Conservation (phyloP, 2,329 filamentous ascomycete species). For the Sporothrix pseudoabietina region DNA sequence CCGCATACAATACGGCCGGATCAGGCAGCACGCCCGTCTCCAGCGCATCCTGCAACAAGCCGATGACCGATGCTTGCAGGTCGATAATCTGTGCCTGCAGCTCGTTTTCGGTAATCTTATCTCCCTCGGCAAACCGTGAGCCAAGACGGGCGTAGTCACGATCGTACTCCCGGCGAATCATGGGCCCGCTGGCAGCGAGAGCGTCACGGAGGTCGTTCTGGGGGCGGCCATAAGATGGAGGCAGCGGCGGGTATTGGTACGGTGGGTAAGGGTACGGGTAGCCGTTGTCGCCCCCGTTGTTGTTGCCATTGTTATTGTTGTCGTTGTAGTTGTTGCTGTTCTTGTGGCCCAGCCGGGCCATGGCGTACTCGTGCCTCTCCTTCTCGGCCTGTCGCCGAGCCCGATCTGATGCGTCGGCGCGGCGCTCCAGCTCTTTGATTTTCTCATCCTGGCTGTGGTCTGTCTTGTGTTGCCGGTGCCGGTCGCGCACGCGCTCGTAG, state of each 20-base stretch:
- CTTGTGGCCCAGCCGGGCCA: slow-evolving; percentile 20
- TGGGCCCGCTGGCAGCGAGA: slow-evolving; percentile 40
- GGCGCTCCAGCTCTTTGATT: slow-evolving; percentile 41
- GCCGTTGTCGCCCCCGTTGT: slow-evolving; percentile 18
- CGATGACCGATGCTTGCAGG: slow-evolving; percentile 45
- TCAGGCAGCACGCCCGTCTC: slow-evolving; percentile 40
- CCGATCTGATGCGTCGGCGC: slow-evolving; percentile 36
- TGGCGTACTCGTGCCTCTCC: slow-evolving; percentile 29
- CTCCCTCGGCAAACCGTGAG: slow-evolving; percentile 43
- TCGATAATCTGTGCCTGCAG: slow-evolving; percentile 45
- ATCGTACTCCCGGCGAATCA: slow-evolving; percentile 44
- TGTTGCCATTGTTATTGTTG: slow-evolving; percentile 20
- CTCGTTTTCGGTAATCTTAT: slow-evolving; percentile 42
- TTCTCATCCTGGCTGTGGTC: slow-evolving; percentile 42
- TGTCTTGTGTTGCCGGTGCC: slow-evolving; percentile 40
- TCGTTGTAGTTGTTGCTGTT: slow-evolving; percentile 26
- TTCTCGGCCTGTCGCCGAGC: slow-evolving; percentile 28
- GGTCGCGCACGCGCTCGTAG: slow-evolving; percentile 43
- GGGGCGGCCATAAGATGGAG: slow-evolving; percentile 12
- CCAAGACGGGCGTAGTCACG: slow-evolving; percentile 41
- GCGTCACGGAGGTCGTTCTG: slow-evolving; percentile 39
- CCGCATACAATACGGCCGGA: slow-evolving; percentile 40
- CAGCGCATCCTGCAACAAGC: slow-evolving; percentile 44
- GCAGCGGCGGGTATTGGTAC: neutral
- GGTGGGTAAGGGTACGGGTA: neutral